Conservation (phyloP, 768 basidiomycete genomes). For the Hysterangium stoloniferum region DNA sequence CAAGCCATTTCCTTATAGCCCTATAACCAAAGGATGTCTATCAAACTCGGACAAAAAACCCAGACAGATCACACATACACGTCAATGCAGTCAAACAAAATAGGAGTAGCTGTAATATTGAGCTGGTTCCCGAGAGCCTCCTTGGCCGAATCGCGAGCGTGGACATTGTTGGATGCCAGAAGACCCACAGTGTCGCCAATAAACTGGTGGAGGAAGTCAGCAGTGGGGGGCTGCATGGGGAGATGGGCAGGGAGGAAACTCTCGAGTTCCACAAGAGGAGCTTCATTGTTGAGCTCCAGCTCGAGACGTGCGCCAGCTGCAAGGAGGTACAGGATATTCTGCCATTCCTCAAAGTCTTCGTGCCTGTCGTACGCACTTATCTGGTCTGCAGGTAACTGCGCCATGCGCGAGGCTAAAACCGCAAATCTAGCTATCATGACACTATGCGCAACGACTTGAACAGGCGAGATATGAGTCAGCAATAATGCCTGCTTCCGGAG, state of each 20-base stretch:
- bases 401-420: neutral
- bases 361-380: neutral
- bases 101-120: slow-evolving; percentile 57
- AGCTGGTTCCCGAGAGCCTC: slow-evolving; percentile 79
- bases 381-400: neutral
- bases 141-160: slow-evolving; percentile 66
- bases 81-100: slow-evolving; percentile 63
- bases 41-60: too few relatives aligned
- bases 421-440: neutral
- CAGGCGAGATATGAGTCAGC: neutral
- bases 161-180: slow-evolving; percentile 53
- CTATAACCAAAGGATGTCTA: too few relatives aligned
- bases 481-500: neutral
- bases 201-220: slow-evolving; percentile 50
- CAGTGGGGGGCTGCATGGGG: too few relatives aligned
- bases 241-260: neutral
- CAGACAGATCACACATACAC: slow-evolving; percentile 42
- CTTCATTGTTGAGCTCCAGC: slow-evolving; percentile 29
- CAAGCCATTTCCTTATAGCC: neutral
- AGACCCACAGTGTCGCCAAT: slow-evolving; percentile 59
- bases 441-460: neutral
- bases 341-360: slow-evolving; percentile 47
- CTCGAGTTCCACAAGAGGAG: neutral
- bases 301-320: slow-evolving; percentile 64
- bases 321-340: slow-evolving; percentile 72